A percentile compares a stretch with the other conserved stretches of the same genome.
Evolutionary conservation across 345 rosid genomes (phyloP).

Genomic region (Syzygium oleosum): DNA sequence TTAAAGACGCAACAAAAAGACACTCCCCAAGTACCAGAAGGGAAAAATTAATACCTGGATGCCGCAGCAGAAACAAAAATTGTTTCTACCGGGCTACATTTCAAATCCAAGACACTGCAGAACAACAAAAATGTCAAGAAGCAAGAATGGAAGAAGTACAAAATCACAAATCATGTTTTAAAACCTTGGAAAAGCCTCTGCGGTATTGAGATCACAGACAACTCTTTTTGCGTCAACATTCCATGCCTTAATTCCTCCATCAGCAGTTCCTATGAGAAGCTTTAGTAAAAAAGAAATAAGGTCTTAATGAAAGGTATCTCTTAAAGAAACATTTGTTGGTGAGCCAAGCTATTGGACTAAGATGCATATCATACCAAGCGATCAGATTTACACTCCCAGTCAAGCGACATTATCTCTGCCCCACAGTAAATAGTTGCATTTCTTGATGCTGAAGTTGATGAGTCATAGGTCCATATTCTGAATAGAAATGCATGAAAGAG

Average conservation of each 20-base stretch:
- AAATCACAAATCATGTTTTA: neutral
- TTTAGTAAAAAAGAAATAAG: conserved; percentile 21
- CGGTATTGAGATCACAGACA: conserved; percentile 63
- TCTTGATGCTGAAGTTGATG: conserved; percentile 58
- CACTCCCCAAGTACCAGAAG: neutral
- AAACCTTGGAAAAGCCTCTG: conserved; percentile 53
- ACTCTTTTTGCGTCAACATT: conserved; percentile 77
- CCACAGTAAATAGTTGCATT: conserved; percentile 80
- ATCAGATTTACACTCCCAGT: conserved; percentile 77
- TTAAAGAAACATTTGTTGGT: neutral
- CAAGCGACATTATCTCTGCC: conserved; percentile 62
- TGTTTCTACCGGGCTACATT: conserved; percentile 76
- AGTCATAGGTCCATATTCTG: conserved; percentile 74
- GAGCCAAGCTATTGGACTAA: neutral
- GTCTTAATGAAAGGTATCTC: conserved; percentile 5
- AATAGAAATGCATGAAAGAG: neutral
- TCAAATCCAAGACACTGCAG: conserved; percentile 60
- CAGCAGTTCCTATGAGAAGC: conserved; percentile 76
- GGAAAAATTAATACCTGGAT: conserved; percentile 31
- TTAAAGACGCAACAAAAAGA: neutral
- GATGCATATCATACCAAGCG: conserved; percentile 43
- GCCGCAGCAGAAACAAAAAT: conserved; percentile 73
- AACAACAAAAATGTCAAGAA: conserved; percentile 2
- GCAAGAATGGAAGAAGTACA: neutral
- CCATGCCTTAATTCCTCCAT: conserved; percentile 80